Percentiles rank a stretch among this genome's conserved stretches.
Conservation (phyloP, 208 protist species). For the Trypanosoma congolense region DNA sequence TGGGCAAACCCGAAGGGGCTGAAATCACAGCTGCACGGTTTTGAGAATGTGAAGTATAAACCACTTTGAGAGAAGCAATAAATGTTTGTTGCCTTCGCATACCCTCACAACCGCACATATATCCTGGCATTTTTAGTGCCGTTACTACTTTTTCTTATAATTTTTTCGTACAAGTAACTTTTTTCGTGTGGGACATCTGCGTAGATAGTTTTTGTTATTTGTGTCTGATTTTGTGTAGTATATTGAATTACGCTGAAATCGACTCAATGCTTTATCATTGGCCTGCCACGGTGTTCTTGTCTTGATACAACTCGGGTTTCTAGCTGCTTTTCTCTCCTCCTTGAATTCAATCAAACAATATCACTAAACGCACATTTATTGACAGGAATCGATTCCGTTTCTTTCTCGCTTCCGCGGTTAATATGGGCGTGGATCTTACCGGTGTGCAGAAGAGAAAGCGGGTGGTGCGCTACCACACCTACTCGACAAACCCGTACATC, state of each 20-base stretch:
- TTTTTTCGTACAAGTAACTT: too few species aligned
- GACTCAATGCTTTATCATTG: too few species aligned
- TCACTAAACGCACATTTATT: background rate
- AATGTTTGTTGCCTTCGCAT: background rate
- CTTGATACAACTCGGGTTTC: too few species aligned
- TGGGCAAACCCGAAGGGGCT: slow-evolving; percentile 89
- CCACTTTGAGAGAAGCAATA: slow-evolving; percentile 1
- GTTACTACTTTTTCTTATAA: too few species aligned
- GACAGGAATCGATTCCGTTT: slow-evolving; percentile 1
- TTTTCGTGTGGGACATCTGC: too few species aligned
- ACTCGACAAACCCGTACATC: slow-evolving; percentile 97
- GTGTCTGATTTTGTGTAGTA: too few species aligned
- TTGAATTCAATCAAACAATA: background rate
- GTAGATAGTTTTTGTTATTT: too few species aligned
- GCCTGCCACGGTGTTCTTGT: too few species aligned
- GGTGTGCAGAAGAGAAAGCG: slow-evolving; percentile 89
- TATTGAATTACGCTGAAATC: too few species aligned
- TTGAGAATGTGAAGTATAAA: slow-evolving; percentile 65
- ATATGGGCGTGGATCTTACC: slow-evolving; percentile 88
- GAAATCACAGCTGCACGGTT: slow-evolving; percentile 83
- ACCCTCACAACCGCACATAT: too few species aligned
- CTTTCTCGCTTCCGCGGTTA: slow-evolving; percentile 9
- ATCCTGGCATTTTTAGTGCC: too few species aligned
- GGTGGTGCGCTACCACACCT: slow-evolving; percentile 91
- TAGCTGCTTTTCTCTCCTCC: too few species aligned